Evolutionary conservation across 164 flowering plant species (phyloP), one percentile per base, ranked within the genome.

Genomic region (Malania oleifera): DNA sequence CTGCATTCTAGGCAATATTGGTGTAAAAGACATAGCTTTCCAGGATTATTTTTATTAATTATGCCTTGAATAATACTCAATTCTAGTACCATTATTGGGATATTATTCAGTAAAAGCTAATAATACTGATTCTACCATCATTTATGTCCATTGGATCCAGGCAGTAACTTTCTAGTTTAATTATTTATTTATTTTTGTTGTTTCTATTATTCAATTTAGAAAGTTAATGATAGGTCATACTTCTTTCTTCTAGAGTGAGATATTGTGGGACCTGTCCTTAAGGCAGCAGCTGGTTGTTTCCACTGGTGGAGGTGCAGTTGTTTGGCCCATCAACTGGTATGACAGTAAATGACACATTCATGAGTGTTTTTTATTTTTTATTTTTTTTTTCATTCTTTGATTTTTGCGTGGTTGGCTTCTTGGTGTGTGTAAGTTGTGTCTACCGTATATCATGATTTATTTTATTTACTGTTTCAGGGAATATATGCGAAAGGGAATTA

Each of bases 231-330:
- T n/a, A n/a, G n/a, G n/a, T 60, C 54, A 11, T 53, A 10, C 15
- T 48, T 60, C 13, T 52, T 11, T n/a, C 20, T 68, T 73, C 47
- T 66, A 95, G 97, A 88, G 80, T 62, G 82, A 90, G 74, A 87
- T 67, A 25, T 62, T 93, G 59, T 54, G 61, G 53, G 74, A 79
- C 34, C 61, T 87, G 58, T 93, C 97, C 53, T 37, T 65, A 37
- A 78, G 71, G 89, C 84, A 67, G n/a, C 80, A 74, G 22, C 61
- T 80, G 43, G 97, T 93, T 66, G 82, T 91, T 69, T 90, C 99
- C 20, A 90, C 99, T 28, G 97, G 97, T 49, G 99, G 99, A 54
- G 99, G 99, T 71, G 95, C 88, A 5, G 99, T 90, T 28, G 66
- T 80, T 18, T 72, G 87, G 52, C 82, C 89, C 20, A 43, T 80